These are phyloP conservation scores for Solanum sitiens DNA, from an alignment of 257 asterid species.

Conservation along the genomic window DNA sequence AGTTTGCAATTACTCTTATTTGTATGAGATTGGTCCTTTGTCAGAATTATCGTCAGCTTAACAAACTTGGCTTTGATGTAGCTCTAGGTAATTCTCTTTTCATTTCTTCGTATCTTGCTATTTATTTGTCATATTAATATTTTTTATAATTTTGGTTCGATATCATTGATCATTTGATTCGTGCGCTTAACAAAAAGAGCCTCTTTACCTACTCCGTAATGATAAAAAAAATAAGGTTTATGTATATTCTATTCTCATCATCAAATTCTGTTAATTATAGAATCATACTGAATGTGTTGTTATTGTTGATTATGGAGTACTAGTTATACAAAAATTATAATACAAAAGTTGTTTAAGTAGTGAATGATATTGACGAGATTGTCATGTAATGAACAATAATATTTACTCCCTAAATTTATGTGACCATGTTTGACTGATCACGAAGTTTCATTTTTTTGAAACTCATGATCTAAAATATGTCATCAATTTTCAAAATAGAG, in stretches of 20 bases:
- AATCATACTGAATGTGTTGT: neutral
- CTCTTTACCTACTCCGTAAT: too few species aligned
- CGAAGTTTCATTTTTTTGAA: neutral
- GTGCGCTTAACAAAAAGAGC: neutral
- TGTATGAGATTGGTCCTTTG: constrained; percentile 10
- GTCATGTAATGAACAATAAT: neutral
- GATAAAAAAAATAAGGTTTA: too few species aligned
- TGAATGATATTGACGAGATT: neutral
- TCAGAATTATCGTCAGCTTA: constrained; percentile 14
- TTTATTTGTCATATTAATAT: neutral
- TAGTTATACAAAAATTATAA: neutral
- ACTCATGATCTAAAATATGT: neutral
- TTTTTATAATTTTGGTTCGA: neutral
- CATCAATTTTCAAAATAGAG: neutral
- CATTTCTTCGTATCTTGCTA: neutral
- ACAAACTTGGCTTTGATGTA: constrained; percentile 3
- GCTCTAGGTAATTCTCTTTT: constrained; percentile 3
- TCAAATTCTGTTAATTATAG: neutral
- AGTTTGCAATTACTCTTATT: neutral
- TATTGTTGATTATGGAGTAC: neutral
- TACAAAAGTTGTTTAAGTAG: neutral
- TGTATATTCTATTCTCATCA: too few species aligned
- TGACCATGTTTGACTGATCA: neutral
- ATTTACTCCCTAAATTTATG: neutral
- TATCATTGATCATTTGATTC: too few species aligned